Conservation (phyloP, 129 eudicot species). For the Flaveria trinervia region DNA sequence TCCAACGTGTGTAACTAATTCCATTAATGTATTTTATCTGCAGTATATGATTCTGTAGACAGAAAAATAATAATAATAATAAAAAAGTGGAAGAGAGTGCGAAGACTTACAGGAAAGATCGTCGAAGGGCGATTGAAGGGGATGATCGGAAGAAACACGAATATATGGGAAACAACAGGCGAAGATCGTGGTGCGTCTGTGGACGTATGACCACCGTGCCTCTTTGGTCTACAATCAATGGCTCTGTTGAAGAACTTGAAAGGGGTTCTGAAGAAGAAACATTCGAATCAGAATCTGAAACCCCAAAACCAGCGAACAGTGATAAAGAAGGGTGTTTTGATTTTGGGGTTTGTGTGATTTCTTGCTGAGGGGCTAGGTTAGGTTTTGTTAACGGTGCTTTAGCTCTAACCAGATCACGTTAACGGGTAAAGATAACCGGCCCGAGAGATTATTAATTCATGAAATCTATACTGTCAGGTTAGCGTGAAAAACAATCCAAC, state of each 20-base stretch:
- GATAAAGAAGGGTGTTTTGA: not conserved
- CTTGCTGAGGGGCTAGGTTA: not conserved
- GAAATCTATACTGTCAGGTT: too few species aligned
- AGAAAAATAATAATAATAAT: too few species aligned
- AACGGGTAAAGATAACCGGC: too few species aligned
- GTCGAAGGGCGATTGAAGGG: not conserved
- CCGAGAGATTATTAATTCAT: too few species aligned
- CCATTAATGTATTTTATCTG: too few species aligned
- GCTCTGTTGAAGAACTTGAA: not conserved
- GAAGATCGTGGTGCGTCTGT: too few species aligned
- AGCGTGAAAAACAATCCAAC: too few species aligned
- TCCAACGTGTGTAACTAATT: not conserved
- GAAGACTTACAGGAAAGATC: conserved; percentile 28
- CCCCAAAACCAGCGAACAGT: too few species aligned
- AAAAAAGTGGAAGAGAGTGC: too few species aligned
- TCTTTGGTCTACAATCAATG: not conserved
- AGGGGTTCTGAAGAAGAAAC: conserved; percentile 8
- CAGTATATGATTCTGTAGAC: too few species aligned
- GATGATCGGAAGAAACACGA: not conserved
- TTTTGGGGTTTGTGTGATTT: conserved; percentile 10
- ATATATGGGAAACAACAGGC: not conserved
- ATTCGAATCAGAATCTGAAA: not conserved
- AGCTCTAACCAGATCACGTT: too few species aligned
- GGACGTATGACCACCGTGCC: too few species aligned
- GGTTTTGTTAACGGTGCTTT: not conserved